Base-by-base conservation (phyloP, 2,329 filamentous ascomycete genomes). In the Raffaelea ambrosiae region DNA sequence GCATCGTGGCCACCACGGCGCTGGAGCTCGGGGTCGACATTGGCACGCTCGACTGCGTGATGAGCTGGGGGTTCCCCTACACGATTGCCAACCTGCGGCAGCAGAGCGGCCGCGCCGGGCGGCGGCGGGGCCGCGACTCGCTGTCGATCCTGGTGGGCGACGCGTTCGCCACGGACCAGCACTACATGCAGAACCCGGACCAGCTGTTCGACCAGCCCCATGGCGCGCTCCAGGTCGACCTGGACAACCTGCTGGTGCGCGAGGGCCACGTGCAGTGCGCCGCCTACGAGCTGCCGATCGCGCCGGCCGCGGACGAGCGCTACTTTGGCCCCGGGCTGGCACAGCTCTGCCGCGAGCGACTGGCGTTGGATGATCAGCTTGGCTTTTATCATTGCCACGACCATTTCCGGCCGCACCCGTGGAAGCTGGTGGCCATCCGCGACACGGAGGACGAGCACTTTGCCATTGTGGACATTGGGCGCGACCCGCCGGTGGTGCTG, bases 211-310 rank as follows among this genome's bases (percentile, higher is more conserved):
- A 86, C 0, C 88, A 88, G 58, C 89, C 90, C 0, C 95, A 96
- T 54, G 86, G 83, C 55, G 86, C 88, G 62, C 71, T 97, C 3
- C 89, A 93, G 59, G 86, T 97, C 4, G 93, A 98, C 61, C 70
- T 98, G n/a, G 76, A 84, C 41, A 97, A 96, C 55, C 81, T 95
- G 70, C 78, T 97, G 4, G 84, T 96, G 5, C 73, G 93, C 1
- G 93, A 97, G 69, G 91, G 90, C 0, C 93, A 98, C 59, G 74
- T 98, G 7, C 93, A 98, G 64, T 98, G 93, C 59, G 93, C 93
- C 1, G 93, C 93, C 2, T 86, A 87, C 58, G 93, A 98, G 61
- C 90, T 96, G 83, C 91, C 93, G 0, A 87, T 98, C 50, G 77
- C 79, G n/a, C 79, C 88, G 0, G 76, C 76, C 21, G 78, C 86